These are phyloP conservation scores for Epichloe elymi DNA, from an alignment of 2,329 filamentous ascomycete genomes.

Conservation along the genomic window DNA sequence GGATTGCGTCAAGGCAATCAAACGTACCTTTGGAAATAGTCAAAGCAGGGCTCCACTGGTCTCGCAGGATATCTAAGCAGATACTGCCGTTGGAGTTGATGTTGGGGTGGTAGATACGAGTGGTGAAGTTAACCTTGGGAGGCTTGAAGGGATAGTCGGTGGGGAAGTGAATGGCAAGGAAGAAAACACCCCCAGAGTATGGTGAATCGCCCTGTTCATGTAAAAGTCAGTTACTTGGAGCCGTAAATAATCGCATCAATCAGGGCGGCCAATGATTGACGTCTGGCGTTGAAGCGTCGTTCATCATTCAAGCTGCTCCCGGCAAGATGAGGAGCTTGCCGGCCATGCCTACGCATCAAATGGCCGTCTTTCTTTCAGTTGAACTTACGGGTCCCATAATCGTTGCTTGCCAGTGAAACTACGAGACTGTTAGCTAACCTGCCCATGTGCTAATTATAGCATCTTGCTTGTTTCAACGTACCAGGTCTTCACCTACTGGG, in stretches of 20 bases:
- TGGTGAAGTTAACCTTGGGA: constrained; percentile 99
- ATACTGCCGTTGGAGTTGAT: constrained; percentile 99
- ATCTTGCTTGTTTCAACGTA: constrained; percentile 38
- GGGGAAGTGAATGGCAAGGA: constrained; percentile 96
- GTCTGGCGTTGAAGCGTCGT: not conserved
- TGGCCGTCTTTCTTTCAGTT: constrained; percentile 3
- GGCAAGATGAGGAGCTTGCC: not conserved
- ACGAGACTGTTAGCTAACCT: constrained; percentile 14
- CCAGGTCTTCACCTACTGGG: constrained; percentile 92
- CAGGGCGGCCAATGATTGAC: not conserved
- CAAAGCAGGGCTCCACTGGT: constrained; percentile 97
- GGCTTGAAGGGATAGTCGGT: constrained; percentile 99
- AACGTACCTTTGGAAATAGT: constrained; percentile 91
- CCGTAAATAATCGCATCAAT: not conserved
- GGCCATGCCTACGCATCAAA: not conserved
- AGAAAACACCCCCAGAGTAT: constrained; percentile 99
- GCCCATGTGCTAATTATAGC: not conserved
- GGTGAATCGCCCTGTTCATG: constrained; percentile 72
- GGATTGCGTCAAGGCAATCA: not conserved
- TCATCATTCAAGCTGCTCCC: not conserved
- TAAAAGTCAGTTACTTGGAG: constrained; percentile 14
- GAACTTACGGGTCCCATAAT: constrained; percentile 95
- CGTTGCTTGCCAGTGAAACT: constrained; percentile 99
- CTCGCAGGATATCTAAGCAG: constrained; percentile 93
- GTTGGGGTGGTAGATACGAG: constrained; percentile 98